Evolutionary conservation across 164 flowering plant species (phyloP).

Genomic region (Stephania cephalantha): DNA sequence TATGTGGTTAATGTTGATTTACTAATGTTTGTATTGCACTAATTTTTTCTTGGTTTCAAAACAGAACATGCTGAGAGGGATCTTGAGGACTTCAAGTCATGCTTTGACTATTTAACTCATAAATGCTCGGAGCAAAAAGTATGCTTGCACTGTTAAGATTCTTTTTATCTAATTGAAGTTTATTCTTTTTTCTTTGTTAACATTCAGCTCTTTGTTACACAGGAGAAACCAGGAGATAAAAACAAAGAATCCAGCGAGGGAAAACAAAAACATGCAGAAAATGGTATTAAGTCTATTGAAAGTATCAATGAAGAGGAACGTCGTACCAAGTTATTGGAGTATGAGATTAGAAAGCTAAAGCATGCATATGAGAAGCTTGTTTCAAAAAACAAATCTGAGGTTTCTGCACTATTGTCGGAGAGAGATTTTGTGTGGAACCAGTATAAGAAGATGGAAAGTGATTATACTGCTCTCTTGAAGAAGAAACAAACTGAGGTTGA

Average conservation of each 20-base stretch:
- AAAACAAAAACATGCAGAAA: constrained; percentile 10
- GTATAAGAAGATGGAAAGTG: constrained; percentile 50
- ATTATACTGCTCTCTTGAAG: constrained; percentile 29
- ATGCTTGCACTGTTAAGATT: constrained; percentile 12
- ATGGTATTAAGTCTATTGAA: constrained; percentile 14
- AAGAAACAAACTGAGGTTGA: constrained; percentile 37
- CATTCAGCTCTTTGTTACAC: constrained; percentile 8
- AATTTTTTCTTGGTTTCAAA: constrained; percentile 4
- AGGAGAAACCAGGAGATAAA: constrained; percentile 23
- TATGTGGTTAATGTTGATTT: background rate
- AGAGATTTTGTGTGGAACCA: constrained; percentile 77
- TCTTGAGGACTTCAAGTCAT: constrained; percentile 41
- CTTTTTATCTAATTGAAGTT: too few relatives aligned
- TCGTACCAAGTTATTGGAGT: constrained; percentile 18
- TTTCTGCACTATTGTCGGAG: constrained; percentile 59
- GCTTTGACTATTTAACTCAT: constrained; percentile 33
- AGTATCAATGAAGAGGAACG: constrained; percentile 13
- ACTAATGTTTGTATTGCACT: background rate
- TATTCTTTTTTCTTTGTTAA: background rate
- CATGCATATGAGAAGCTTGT: constrained; percentile 43
- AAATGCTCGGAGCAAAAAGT: constrained; percentile 34
- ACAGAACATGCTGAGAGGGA: constrained; percentile 44
- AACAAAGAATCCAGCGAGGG: constrained; percentile 8
- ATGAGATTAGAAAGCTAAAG: constrained; percentile 45
- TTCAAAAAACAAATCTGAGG: constrained; percentile 43